Evolutionary conservation across 2,329 filamentous ascomycete species (phyloP).

Genomic region (Exophiala dermatitidis): DNA sequence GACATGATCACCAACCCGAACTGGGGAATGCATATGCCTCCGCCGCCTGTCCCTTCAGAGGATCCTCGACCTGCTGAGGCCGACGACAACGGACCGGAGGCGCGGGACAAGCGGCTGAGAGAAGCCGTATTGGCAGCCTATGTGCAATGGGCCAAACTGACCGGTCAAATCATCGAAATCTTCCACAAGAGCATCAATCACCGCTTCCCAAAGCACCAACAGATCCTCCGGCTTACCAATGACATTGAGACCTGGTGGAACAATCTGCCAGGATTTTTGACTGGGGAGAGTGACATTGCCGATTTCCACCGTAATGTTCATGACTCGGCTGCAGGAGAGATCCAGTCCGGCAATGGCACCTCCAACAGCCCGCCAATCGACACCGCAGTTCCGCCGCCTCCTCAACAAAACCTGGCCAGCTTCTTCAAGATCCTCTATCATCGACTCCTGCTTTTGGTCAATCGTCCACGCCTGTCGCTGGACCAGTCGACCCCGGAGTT

Average conservation of each 20-base stretch:
- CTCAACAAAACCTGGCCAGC: conserved; percentile 26
- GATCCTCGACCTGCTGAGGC: conserved; percentile 8
- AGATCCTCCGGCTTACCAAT: conserved; percentile 35
- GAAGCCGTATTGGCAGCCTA: conserved; percentile 35
- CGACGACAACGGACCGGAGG: conserved; percentile 17
- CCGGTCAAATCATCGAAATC: conserved; percentile 36
- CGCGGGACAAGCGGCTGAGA: conserved; percentile 25
- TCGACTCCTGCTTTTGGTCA: conserved; percentile 36
- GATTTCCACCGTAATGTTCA: conserved; percentile 3
- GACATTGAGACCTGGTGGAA: conserved; percentile 42
- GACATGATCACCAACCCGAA: conserved; percentile 16
- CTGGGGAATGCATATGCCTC: conserved; percentile 22
- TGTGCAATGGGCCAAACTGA: conserved; percentile 36
- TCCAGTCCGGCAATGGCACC: not conserved
- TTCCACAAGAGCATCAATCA: conserved; percentile 40
- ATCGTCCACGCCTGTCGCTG: conserved; percentile 36
- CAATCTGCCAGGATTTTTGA: conserved; percentile 30
- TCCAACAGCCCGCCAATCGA: not conserved
- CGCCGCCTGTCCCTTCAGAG: conserved; percentile 7
- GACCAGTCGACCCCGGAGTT: conserved; percentile 35
- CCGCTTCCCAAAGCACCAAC: conserved; percentile 34
- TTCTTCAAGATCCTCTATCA: conserved; percentile 40
- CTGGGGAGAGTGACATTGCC: conserved; percentile 14
- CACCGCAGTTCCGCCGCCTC: conserved; percentile 6
- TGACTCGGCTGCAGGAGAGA: not conserved